Evolutionary conservation across 345 rosid genomes (phyloP).

Genomic region (Draba incana): DNA sequence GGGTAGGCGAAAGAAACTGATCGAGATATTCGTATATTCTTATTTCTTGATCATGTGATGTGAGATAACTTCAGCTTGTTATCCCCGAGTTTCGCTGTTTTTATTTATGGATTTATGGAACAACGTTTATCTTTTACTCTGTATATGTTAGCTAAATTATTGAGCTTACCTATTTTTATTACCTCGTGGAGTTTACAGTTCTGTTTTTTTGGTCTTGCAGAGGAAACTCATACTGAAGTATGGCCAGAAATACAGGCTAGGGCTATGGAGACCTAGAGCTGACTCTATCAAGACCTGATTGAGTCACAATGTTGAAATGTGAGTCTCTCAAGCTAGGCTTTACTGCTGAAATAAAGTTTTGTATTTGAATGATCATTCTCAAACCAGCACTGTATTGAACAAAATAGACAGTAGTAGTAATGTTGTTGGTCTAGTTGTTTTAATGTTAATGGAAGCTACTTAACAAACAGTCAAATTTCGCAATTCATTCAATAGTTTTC

Average conservation of each 20-base stretch:
- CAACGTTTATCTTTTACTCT: background rate
- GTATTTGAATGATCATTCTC: conserved; percentile 2
- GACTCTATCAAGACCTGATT: conserved; percentile 48
- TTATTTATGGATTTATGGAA: conserved; percentile 1
- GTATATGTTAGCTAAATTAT: conserved; percentile 8
- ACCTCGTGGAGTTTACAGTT: background rate
- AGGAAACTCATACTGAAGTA: conserved; percentile 76
- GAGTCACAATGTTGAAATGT: conserved; percentile 2
- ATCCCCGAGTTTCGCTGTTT: too few relatives aligned
- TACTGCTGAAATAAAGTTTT: background rate
- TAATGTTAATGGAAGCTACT: too few relatives aligned
- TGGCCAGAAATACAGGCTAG: conserved; percentile 71
- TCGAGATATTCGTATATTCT: background rate
- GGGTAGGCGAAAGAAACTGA: background rate
- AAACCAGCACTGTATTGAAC: conserved; percentile 11
- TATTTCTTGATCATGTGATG: background rate
- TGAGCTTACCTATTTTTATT: background rate
- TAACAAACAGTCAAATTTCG: too few relatives aligned
- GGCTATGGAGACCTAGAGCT: conserved; percentile 76
- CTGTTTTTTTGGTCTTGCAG: conserved; percentile 45
- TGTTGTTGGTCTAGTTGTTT: too few relatives aligned
- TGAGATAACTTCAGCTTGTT: too few relatives aligned
- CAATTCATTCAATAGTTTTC: too few relatives aligned
- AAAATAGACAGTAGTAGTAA: background rate
- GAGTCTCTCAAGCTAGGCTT: conserved; percentile 29